Conservation (phyloP, 2,329 filamentous ascomycete genomes). For the Amauroascus verrucosus region DNA sequence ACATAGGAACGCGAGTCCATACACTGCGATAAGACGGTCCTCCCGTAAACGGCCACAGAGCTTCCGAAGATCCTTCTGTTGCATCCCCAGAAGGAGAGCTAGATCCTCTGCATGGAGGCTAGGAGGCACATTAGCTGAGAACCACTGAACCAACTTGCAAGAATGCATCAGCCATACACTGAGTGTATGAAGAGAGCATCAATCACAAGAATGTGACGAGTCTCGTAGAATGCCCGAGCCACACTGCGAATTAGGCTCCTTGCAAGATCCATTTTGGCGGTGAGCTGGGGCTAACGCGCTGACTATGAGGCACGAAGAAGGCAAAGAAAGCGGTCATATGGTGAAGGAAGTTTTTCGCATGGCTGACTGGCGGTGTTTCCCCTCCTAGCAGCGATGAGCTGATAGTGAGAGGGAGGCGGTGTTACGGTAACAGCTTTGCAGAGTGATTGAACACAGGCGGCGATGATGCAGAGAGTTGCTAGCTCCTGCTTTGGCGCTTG, state of each 20-base stretch:
- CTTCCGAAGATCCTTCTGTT: constrained; percentile 84
- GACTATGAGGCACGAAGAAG: neutral
- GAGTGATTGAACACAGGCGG: neutral
- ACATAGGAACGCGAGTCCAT: constrained; percentile 29
- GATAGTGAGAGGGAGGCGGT: constrained; percentile 7
- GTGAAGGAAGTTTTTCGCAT: neutral
- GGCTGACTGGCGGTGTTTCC: neutral
- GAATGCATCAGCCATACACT: constrained; percentile 42
- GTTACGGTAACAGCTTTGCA: neutral
- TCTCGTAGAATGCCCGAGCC: constrained; percentile 75
- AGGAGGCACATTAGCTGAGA: constrained; percentile 15
- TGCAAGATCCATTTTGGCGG: constrained; percentile 49
- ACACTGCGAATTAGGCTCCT: constrained; percentile 77
- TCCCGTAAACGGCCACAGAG: constrained; percentile 75
- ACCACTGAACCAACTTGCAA: constrained; percentile 9
- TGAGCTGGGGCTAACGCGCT: neutral
- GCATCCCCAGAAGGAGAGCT: constrained; percentile 75
- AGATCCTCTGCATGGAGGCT: constrained; percentile 79
- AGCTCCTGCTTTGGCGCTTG: neutral
- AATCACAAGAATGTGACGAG: constrained; percentile 69
- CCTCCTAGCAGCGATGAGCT: constrained; percentile 9
- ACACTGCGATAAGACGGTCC: constrained; percentile 75
- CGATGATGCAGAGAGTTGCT: neutral
- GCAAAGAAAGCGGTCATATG: neutral
- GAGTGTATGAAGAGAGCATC: constrained; percentile 69